Evolutionary conservation across 805 yeast genomes (phyloP).

Genomic region (Lipomyces orientalis): DNA sequence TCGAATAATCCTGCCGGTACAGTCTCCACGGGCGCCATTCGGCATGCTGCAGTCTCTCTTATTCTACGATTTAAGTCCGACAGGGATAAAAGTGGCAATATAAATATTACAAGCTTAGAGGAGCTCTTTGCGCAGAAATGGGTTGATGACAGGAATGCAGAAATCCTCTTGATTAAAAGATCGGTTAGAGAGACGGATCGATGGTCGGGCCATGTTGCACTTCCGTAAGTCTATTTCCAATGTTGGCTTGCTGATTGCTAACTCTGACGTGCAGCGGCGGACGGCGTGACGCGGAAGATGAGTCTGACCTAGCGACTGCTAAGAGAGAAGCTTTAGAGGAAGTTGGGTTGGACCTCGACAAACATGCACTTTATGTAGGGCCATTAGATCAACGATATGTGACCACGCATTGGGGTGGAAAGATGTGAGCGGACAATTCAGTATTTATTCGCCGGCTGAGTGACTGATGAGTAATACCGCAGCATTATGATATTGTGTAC

Average conservation of each 20-base stretch:
- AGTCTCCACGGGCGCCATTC: conserved; percentile 13
- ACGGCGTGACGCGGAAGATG: conserved; percentile 46
- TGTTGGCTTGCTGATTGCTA: neutral
- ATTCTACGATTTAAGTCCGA: conserved; percentile 16
- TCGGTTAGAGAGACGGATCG: conserved; percentile 46
- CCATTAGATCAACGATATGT: conserved; percentile 47
- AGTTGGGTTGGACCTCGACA: conserved; percentile 47
- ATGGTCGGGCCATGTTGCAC: conserved; percentile 51
- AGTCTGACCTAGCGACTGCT: conserved; percentile 46
- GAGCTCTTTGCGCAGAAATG: conserved; percentile 8
- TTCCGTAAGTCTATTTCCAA: conserved; percentile 40
- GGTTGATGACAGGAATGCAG: conserved; percentile 36
- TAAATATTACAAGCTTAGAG: neutral
- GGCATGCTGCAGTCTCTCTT: conserved; percentile 29
- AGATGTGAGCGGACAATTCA: conserved; percentile 22
- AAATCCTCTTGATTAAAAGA: conserved; percentile 48
- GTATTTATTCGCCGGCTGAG: neutral
- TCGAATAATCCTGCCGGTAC: conserved; percentile 14
- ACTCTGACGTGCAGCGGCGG: conserved; percentile 43
- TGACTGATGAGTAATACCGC: neutral
- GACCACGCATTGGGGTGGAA: conserved; percentile 45
- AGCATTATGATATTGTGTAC: conserved; percentile 47
- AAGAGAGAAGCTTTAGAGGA: conserved; percentile 49
- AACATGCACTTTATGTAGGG: conserved; percentile 44
- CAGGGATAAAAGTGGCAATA: neutral